Evolutionary conservation across 208 protist genomes (phyloP).

Genomic region (Endotrypanum monterogeii): DNA sequence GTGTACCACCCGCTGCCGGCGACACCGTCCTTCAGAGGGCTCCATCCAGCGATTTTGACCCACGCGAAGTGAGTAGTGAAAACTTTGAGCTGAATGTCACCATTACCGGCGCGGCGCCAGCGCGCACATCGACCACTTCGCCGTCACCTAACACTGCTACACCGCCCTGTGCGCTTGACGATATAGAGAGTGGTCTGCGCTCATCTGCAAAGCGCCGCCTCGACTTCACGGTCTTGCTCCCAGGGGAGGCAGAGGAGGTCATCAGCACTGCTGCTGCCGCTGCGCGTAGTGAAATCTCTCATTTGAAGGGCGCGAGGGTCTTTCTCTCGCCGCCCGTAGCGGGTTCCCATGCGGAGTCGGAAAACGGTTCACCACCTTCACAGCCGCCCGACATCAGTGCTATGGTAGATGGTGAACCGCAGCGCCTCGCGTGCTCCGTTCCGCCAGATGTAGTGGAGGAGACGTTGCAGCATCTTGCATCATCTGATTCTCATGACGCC

Average conservation of each 20-base stretch:
- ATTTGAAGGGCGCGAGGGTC: background rate
- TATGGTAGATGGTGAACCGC: constrained; percentile 41
- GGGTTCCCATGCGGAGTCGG: background rate
- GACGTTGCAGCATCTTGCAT: constrained; percentile 41
- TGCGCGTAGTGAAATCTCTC: background rate
- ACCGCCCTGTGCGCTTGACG: constrained; percentile 18
- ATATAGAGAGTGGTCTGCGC: constrained; percentile 22
- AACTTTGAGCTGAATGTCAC: constrained; percentile 43
- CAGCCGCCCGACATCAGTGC: constrained; percentile 35
- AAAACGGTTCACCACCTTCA: background rate
- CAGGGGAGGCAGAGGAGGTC: background rate
- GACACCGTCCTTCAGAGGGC: background rate
- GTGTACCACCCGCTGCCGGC: background rate
- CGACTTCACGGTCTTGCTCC: background rate
- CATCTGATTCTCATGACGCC: constrained; percentile 46
- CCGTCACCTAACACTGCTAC: background rate
- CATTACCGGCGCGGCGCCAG: constrained; percentile 34
- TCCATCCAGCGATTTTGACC: background rate
- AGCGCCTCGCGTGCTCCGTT: constrained; percentile 35
- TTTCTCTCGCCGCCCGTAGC: background rate
- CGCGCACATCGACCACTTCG: background rate
- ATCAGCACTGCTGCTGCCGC: background rate
- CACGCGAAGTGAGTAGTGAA: constrained; percentile 4
- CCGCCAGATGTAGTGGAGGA: constrained; percentile 30
- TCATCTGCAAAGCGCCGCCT: background rate